phyloP scores from a whole-genome alignment of 2,329 filamentous ascomycete species.

The Zopfia rhizophila region DNA sequence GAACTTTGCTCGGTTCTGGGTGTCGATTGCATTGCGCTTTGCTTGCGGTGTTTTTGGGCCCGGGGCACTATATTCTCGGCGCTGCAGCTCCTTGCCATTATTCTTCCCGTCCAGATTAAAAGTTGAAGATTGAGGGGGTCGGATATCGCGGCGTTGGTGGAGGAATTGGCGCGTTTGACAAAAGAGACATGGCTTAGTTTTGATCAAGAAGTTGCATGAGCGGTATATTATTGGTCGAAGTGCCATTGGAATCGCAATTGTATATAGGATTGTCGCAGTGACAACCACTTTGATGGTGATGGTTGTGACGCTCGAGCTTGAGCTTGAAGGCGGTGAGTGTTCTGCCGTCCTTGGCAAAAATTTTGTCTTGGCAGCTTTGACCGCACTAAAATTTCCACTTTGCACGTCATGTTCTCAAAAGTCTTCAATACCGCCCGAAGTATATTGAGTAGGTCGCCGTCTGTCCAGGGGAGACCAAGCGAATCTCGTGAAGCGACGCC shows the following conservation, averaged over 20 bases:
- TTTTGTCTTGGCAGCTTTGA: constrained; percentile 30
- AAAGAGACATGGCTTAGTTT: constrained; percentile 27
- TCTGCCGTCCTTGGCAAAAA: constrained; percentile 24
- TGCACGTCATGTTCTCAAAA: constrained; percentile 43
- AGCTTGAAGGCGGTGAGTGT: constrained; percentile 15
- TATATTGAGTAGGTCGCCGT: constrained; percentile 44
- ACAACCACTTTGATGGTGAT: too few relatives aligned
- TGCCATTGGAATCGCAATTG: constrained; percentile 27
- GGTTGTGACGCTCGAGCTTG: constrained; percentile 17
- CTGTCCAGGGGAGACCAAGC: constrained; percentile 32
- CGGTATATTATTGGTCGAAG: constrained; percentile 24
- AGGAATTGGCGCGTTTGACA: constrained; percentile 30
- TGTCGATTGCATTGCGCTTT: constrained; percentile 22
- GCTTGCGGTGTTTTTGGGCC: neutral
- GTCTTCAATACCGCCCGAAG: constrained; percentile 42
- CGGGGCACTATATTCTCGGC: constrained; percentile 25
- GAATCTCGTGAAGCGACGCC: constrained; percentile 24
- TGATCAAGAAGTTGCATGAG: constrained; percentile 16
- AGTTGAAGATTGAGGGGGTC: neutral
- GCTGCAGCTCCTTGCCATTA: too few relatives aligned
- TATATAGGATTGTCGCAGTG: too few relatives aligned
- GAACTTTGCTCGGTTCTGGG: constrained; percentile 29
- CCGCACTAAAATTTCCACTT: constrained; percentile 29
- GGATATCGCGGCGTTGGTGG: constrained; percentile 14
- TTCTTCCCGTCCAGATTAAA: too few relatives aligned